These are phyloP conservation scores for Desmodesmus armatus DNA, from an alignment of 139 green algal genomes.

Conservation along the genomic window DNA sequence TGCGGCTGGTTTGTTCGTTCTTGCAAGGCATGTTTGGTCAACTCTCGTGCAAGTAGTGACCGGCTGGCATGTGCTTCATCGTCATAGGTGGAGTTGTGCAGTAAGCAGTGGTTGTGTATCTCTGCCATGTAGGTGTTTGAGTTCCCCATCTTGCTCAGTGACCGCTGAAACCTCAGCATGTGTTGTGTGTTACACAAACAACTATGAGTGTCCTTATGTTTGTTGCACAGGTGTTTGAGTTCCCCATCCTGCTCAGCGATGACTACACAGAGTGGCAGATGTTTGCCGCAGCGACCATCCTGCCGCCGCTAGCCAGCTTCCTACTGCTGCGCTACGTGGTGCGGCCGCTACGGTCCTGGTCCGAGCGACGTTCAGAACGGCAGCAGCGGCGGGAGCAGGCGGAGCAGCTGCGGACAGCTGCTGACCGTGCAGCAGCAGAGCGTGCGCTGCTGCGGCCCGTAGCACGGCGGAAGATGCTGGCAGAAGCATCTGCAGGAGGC, in stretches of 20 bases:
- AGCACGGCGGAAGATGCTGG: slow-evolving; percentile 42
- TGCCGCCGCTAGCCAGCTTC: slow-evolving; percentile 58
- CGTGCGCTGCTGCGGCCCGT: slow-evolving; percentile 53
- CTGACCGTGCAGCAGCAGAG: slow-evolving; percentile 44
- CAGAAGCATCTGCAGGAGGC: slow-evolving; percentile 51
- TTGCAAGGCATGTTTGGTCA: too few species aligned
- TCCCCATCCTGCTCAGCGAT: slow-evolving; percentile 53
- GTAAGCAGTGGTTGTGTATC: too few species aligned
- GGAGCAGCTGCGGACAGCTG: slow-evolving; percentile 30
- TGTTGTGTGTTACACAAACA: too few species aligned
- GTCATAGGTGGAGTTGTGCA: too few species aligned
- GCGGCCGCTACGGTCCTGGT: slow-evolving; percentile 52
- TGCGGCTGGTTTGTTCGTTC: too few species aligned
- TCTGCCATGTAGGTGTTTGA: too few species aligned
- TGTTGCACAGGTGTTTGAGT: slow-evolving; percentile 56
- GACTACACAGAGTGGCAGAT: slow-evolving; percentile 45
- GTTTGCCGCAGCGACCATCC: slow-evolving; percentile 45
- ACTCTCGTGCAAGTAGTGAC: too few species aligned
- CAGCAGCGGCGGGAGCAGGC: slow-evolving; percentile 35
- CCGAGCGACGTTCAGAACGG: slow-evolving; percentile 7
- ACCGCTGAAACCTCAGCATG: too few species aligned
- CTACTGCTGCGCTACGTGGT: slow-evolving; percentile 44
- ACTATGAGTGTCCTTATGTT: too few species aligned
- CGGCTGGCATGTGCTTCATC: too few species aligned
- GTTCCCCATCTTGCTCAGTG: slow-evolving; percentile 56